A percentile compares a stretch with the other conserved stretches of the same genome.
phyloP scores from a whole-genome alignment of 768 basidiomycete genomes.

The Glaciozyma martinii region DNA sequence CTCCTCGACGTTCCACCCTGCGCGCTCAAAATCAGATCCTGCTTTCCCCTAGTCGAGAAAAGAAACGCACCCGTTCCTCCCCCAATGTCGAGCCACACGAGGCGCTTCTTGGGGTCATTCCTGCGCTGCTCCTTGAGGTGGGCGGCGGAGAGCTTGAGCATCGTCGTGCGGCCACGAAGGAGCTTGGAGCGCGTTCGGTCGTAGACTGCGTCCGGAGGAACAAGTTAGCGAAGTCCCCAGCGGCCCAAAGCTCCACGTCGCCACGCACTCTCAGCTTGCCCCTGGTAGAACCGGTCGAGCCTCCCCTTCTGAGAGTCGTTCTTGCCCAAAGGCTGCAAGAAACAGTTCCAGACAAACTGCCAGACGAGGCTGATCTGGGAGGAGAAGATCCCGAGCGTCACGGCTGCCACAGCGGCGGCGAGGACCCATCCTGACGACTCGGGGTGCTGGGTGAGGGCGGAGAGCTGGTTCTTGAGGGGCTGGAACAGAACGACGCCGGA shows the following conservation, averaged over 20 bases:
- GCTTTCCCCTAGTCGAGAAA: not conserved
- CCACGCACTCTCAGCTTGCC: not conserved
- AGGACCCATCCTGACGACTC: conserved; percentile 5
- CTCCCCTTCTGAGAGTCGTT: conserved; percentile 14
- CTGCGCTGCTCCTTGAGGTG: conserved; percentile 49
- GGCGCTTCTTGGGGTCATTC: conserved; percentile 43
- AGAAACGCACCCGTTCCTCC: conserved; percentile 52
- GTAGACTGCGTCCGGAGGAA: conserved; percentile 43
- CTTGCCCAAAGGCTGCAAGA: conserved; percentile 23
- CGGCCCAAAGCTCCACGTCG: not conserved
- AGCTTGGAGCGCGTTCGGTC: conserved; percentile 57
- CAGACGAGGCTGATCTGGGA: conserved; percentile 8
- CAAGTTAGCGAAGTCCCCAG: not conserved
- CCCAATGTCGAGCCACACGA: conserved; percentile 71
- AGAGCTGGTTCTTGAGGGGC: conserved; percentile 2
- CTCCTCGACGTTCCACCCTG: conserved; percentile 60
- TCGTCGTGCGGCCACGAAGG: conserved; percentile 60
- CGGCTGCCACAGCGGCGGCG: not conserved
- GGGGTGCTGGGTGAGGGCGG: conserved; percentile 5
- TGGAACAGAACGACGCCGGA: conserved; percentile 4
- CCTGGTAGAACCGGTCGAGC: conserved; percentile 23
- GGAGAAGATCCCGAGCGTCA: not conserved
- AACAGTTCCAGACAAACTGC: conserved; percentile 26
- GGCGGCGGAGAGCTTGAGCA: conserved; percentile 58
- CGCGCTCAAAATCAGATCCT: not conserved